phyloP scores from a whole-genome alignment of 1,284 basidiomycete genomes.

The Singerocomus inundabilis region DNA sequence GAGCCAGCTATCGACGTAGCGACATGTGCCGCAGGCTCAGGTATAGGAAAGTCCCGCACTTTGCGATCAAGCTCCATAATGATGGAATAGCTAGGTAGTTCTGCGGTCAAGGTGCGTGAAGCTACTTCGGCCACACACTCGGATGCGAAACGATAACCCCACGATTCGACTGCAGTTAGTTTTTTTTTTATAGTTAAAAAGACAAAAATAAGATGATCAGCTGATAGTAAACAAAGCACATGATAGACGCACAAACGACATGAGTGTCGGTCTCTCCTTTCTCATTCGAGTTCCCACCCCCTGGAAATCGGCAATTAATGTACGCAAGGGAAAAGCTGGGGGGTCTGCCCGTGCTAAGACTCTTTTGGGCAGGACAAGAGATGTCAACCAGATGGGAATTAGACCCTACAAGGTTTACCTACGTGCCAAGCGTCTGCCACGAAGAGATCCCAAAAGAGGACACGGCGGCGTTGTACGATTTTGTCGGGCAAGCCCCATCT shows the following conservation, averaged over 20 bases:
- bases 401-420: constrained; percentile 11
- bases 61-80: constrained; percentile 73
- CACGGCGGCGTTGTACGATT: constrained; percentile 51
- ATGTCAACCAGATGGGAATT: constrained; percentile 9
- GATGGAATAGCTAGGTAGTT: constrained; percentile 60
- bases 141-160: constrained; percentile 61
- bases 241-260: constrained; percentile 26
- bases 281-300: constrained; percentile 34
- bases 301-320: constrained; percentile 54
- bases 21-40: constrained; percentile 42
- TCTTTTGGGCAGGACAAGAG: constrained; percentile 35
- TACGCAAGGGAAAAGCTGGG: constrained; percentile 59
- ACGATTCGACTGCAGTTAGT: constrained; percentile 49
- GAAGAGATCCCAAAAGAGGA: constrained; percentile 59
- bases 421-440: constrained; percentile 53
- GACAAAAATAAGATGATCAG: neutral
- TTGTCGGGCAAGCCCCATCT: constrained; percentile 53
- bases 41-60: constrained; percentile 63
- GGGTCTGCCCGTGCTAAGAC: constrained; percentile 60
- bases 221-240: neutral
- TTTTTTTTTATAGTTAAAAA: no score
- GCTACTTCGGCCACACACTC: constrained; percentile 67
- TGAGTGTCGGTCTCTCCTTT: constrained; percentile 27
- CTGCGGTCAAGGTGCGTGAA: constrained; percentile 58
- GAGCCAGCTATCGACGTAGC: constrained; percentile 20